These are phyloP conservation scores for Zygotorulaspora chibaensis DNA, from an alignment of 805 yeast genomes.

Conservation along the genomic window DNA sequence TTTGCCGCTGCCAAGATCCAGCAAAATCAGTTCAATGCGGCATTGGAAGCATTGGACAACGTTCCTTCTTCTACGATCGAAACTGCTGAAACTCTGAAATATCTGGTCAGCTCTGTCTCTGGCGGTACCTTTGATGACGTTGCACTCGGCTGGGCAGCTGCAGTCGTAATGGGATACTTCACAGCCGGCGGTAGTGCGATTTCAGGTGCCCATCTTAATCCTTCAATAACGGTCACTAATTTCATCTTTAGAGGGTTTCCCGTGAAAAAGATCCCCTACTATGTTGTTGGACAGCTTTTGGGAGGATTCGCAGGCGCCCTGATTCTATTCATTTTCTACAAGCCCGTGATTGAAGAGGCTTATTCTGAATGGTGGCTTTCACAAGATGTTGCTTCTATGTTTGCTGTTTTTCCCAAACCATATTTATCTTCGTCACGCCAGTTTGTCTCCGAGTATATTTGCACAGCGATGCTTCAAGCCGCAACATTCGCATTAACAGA, in stretches of 20 bases:
- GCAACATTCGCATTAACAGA: constrained; percentile 50
- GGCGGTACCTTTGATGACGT: constrained; percentile 43
- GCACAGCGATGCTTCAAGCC: constrained; percentile 43
- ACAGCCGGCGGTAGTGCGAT: constrained; percentile 48
- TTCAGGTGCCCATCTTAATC: constrained; percentile 57
- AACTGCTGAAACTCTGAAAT: constrained; percentile 13
- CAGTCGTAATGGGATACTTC: constrained; percentile 48
- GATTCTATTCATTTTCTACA: constrained; percentile 43
- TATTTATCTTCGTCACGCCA: constrained; percentile 42
- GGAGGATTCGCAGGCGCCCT: constrained; percentile 49
- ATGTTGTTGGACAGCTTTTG: constrained; percentile 44
- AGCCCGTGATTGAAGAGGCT: constrained; percentile 33
- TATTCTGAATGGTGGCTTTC: constrained; percentile 27
- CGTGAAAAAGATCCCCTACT: constrained; percentile 43
- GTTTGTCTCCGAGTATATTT: constrained; percentile 45
- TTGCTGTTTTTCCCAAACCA: constrained; percentile 43
- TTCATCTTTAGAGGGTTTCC: constrained; percentile 51
- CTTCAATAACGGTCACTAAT: constrained; percentile 46
- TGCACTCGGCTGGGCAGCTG: constrained; percentile 52
- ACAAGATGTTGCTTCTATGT: constrained; percentile 41
- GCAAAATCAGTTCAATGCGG: constrained; percentile 15
- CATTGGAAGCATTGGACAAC: constrained; percentile 5
- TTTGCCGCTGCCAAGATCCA: constrained; percentile 33
- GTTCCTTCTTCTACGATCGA: constrained; percentile 7
- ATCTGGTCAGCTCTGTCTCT: constrained; percentile 21